A percentile compares a stretch with the other conserved stretches of the same genome.
Conservation (phyloP, 352 stramenopile genomes). For the Elongisporangium prolatum region DNA sequence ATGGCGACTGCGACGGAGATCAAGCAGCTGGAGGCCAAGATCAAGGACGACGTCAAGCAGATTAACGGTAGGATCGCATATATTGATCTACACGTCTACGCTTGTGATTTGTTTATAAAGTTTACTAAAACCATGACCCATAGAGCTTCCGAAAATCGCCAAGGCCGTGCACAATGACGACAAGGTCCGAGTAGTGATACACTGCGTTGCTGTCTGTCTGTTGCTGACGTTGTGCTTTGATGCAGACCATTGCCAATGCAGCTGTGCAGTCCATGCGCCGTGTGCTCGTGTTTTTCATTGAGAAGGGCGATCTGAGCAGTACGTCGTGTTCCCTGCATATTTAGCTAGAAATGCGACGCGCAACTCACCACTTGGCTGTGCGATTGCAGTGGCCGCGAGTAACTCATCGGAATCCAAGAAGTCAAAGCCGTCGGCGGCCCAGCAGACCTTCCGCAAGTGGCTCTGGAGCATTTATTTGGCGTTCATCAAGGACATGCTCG, state of each 20-base stretch:
- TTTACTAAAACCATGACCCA: not conserved
- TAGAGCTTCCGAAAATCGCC: slow-evolving; percentile 70
- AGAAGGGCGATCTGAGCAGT: slow-evolving; percentile 73
- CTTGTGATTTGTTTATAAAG: too few species aligned
- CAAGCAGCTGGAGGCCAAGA: slow-evolving; percentile 82
- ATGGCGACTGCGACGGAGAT: slow-evolving; percentile 68
- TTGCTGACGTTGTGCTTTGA: not conserved
- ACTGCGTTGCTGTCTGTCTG: not conserved
- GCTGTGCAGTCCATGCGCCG: slow-evolving; percentile 80
- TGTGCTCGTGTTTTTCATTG: slow-evolving; percentile 76
- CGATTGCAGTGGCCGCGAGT: slow-evolving; percentile 9
- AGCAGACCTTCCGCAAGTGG: slow-evolving; percentile 79
- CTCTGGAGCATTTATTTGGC: slow-evolving; percentile 75
- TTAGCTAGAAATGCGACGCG: not conserved
- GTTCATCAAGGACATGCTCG: slow-evolving; percentile 83
- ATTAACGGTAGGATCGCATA: slow-evolving; percentile 54
- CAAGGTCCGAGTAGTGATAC: slow-evolving; percentile 24
- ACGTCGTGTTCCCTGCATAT: not conserved
- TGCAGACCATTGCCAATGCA: slow-evolving; percentile 43
- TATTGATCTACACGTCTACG: too few species aligned
- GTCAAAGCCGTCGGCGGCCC: slow-evolving; percentile 38
- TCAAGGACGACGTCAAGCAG: slow-evolving; percentile 85
- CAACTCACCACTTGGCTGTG: not conserved
- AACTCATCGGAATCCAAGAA: slow-evolving; percentile 27
- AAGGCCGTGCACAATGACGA: slow-evolving; percentile 67